Evolutionary conservation across 2,329 filamentous ascomycete species (phyloP), one percentile per base, ranked within the genome.

Genomic region (Zasmidium citrigriseum): DNA sequence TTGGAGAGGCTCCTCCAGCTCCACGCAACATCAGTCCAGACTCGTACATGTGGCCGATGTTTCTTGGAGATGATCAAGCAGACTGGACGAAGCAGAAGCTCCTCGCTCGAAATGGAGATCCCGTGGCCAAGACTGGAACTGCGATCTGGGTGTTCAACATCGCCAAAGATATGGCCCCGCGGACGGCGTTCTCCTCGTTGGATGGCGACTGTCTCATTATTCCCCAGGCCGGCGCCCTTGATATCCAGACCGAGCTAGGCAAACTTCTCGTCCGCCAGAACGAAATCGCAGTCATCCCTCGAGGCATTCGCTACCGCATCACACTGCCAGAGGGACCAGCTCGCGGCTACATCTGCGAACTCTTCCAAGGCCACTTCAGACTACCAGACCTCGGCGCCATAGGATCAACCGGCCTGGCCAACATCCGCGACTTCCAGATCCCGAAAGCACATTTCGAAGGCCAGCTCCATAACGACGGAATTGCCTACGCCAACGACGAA

Each of bases 111-210:
- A 85, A 90, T 0, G 91, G 91, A 12, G 88, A 93, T 66, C 86
- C 90, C 0, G 87, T 86, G 0, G 81, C 88, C 71, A 96, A 96
- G 75, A 79, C 84, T 18, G 91, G 91, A 0, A 67, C 95, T 44
- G 90, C 89, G 18, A 91, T 93, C 58, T 87, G 89, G 73, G 83
- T 93, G 54, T 96, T 90, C 69, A 87, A 88, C 0, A 89, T 88
- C 0, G 89, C 89, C n/a, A 86, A 83, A 71, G 85, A 86, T 69
- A 96, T 96, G 91, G 78, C 79, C 44, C 76, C 80, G 18, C 82
- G 83, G 38, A 81, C 87, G 48, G 90, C 89, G 0, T 93, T 91
- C 71, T 95, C 93, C 78, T 92, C 89, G 1, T 87, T 90, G 0
- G 87, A 89, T 57, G 86, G 86, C n/a, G 86, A 89, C 66, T 82